phyloP scores from a whole-genome alignment of 345 rosid genomes.

The Microthlaspi erraticum region DNA sequence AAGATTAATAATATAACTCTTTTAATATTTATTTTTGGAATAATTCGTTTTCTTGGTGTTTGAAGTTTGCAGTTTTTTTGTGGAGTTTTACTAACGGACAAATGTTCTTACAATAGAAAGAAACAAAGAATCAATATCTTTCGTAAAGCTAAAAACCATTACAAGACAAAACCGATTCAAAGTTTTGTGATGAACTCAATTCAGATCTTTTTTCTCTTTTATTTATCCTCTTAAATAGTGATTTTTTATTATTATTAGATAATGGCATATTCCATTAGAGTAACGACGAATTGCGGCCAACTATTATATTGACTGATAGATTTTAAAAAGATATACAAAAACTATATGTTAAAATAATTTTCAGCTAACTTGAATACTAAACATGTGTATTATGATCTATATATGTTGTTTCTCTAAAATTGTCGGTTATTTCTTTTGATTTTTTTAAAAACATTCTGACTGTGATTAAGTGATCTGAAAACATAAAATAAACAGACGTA shows the following conservation, averaged over 20 bases:
- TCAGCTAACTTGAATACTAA: no score
- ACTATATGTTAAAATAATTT: no score
- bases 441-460: no score
- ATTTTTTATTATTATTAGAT: background rate
- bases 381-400: no score
- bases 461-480: no score
- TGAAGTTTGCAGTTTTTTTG: slow-evolving; percentile 2
- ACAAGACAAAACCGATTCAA: background rate
- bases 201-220: slow-evolving; percentile 31
- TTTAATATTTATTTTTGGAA: background rate
- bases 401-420: no score
- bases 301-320: no score
- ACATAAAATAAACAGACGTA: no score
- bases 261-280: no score
- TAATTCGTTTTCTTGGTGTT: background rate
- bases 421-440: no score
- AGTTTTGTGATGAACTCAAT: slow-evolving; percentile 31
- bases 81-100: slow-evolving; percentile 21
- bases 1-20: no score
- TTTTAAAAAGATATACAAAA: background rate
- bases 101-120: slow-evolving; percentile 16
- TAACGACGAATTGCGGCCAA: no score
- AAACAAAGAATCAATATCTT: slow-evolving; percentile 10
- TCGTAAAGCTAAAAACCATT: slow-evolving; percentile 7
- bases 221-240: background rate